Base-by-base conservation (phyloP, 2,329 filamentous ascomycete genomes). In the Aspergillus pseudoviridinutans region DNA sequence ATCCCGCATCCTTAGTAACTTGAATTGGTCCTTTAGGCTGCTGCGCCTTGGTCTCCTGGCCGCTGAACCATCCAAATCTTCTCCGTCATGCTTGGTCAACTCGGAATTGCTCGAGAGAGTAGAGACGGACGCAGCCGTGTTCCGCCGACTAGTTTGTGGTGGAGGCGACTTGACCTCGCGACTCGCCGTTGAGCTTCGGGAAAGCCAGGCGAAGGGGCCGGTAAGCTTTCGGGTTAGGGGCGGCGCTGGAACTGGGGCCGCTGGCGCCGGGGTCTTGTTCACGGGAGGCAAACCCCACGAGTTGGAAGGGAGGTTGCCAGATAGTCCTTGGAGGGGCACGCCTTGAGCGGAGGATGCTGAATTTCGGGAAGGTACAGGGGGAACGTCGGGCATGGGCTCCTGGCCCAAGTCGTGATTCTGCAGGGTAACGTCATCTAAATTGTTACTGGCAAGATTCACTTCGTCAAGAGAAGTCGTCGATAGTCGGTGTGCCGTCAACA, bases 141-240 rank as follows among this genome's bases (percentile, higher is more conserved):
- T 91, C 70, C 91, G 82, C 65, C 88, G 78, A 44, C 76, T 76
- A 28, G 75, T 71, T 27, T 71, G 64, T 35, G 68, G 77, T 59
- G 82, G 69, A 20, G 88, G 82, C 5, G 86, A 82, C 53, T 84
- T 81, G 46, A 79, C 72, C 53, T 83, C 84, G 70, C 82, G 83
- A 38, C 82, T 80, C 10, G 75, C 73, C 28, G 74, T 75, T 25
- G 85, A 84, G 71, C 82, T 87, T 64, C 91, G 81, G 32, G 90
- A 91, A 42, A 95, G 82, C 87, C 90, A 93, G 42, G 90, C 85
- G 67, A 96, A 95, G n/a, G 89, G 91, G 64, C 90, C 91, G 8
- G 90, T 92, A 55, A 95, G 83, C 73, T 94, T 96, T 68, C 91
- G 82, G 64, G 78, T 67, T 5, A 47, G 8, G 44, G 44, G 44